Evolutionary conservation across 2,329 filamentous ascomycete species (phyloP).

Genomic region (Sclerotinia sclerotiorum): DNA sequence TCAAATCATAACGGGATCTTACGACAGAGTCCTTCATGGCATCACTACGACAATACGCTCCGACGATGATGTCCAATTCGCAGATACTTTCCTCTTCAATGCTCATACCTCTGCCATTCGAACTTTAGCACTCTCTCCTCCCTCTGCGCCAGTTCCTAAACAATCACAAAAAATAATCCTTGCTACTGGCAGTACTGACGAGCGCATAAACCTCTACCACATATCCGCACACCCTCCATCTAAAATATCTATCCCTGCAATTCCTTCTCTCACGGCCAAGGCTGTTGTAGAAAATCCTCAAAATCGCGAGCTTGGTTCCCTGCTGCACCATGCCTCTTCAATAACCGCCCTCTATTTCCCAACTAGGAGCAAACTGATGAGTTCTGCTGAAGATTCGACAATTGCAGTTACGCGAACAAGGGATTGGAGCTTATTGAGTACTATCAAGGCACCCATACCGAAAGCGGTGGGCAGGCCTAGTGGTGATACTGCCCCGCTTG

Average conservation of each 20-base stretch:
- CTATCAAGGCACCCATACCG: slow-evolving; percentile 84
- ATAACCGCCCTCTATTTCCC: slow-evolving; percentile 82
- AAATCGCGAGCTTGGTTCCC: slow-evolving; percentile 83
- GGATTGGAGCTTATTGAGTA: slow-evolving; percentile 85
- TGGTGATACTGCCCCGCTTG: slow-evolving; percentile 83
- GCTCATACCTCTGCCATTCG: slow-evolving; percentile 88
- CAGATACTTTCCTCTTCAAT: slow-evolving; percentile 94
- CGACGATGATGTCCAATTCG: slow-evolving; percentile 61
- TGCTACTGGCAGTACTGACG: slow-evolving; percentile 88
- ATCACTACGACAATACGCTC: slow-evolving; percentile 69
- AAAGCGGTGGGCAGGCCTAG: slow-evolving; percentile 78
- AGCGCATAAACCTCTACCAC: slow-evolving; percentile 92
- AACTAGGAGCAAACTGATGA: slow-evolving; percentile 81
- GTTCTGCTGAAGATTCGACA: slow-evolving; percentile 86
- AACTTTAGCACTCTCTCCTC: slow-evolving; percentile 80
- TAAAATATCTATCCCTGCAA: slow-evolving; percentile 55
- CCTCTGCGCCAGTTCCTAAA: slow-evolving; percentile 59
- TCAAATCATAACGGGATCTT: slow-evolving; percentile 89
- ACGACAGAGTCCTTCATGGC: slow-evolving; percentile 90
- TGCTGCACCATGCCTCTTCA: slow-evolving; percentile 82
- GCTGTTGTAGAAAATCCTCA: slow-evolving; percentile 79
- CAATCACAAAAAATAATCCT: slow-evolving; percentile 82
- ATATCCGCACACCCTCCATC: slow-evolving; percentile 69
- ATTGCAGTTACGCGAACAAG: slow-evolving; percentile 83
- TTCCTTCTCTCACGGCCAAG: slow-evolving; percentile 68